Evolutionary conservation across 345 rosid species (phyloP).

Genomic region (Citrus reticulata): DNA sequence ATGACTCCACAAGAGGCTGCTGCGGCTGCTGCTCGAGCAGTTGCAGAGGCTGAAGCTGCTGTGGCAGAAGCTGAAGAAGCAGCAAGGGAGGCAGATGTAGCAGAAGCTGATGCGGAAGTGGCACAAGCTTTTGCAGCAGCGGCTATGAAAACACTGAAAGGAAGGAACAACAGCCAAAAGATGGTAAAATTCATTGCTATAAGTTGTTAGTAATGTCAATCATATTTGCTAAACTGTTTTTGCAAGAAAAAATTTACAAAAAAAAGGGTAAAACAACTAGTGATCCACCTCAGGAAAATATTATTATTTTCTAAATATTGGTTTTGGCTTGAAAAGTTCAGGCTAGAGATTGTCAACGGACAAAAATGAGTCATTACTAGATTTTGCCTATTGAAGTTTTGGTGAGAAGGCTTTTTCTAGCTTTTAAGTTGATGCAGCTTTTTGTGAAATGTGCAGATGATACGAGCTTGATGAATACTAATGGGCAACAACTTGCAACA

Average conservation of each 20-base stretch:
- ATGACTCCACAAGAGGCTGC: slow-evolving; percentile 88
- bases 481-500: neutral
- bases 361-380: neutral
- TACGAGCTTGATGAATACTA: slow-evolving; percentile 32
- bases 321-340: neutral
- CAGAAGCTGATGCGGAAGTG: slow-evolving; percentile 93
- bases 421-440: neutral
- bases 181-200: slow-evolving; percentile 30
- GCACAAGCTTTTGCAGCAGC: slow-evolving; percentile 93
- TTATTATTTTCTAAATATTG: neutral
- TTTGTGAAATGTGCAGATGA: slow-evolving; percentile 32
- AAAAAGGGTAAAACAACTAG: neutral
- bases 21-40: slow-evolving; percentile 83
- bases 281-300: neutral
- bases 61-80: slow-evolving; percentile 95
- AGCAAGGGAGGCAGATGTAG: slow-evolving; percentile 88
- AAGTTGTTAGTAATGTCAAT: neutral
- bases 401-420: neutral
- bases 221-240: neutral
- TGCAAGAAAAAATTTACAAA: neutral
- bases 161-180: slow-evolving; percentile 47
- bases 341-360: neutral
- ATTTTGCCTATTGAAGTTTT: neutral
- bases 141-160: slow-evolving; percentile 68
- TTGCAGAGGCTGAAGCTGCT: slow-evolving; percentile 91